phyloP scores from a whole-genome alignment of 129 eudicot species.

The Flaveria robusta region DNA sequence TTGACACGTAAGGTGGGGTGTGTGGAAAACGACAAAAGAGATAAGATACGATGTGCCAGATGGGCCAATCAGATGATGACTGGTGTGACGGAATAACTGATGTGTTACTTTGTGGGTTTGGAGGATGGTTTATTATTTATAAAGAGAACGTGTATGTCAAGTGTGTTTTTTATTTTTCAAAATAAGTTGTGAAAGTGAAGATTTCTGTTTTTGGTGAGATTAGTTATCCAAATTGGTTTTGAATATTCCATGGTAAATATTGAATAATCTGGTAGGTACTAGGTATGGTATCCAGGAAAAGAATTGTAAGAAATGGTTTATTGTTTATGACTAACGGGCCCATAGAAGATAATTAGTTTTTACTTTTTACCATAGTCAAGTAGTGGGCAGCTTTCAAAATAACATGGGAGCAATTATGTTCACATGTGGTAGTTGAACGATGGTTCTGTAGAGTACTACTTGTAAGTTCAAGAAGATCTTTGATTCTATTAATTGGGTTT shows the following conservation, averaged over 20 bases:
- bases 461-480: too few species aligned
- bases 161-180: background rate
- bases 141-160: constrained; percentile 24
- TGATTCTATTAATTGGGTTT: too few species aligned
- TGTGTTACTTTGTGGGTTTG: constrained; percentile 22
- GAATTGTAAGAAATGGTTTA: too few species aligned
- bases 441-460: too few species aligned
- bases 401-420: too few species aligned
- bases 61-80: constrained; percentile 30
- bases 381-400: constrained; percentile 8
- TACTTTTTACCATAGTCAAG: background rate
- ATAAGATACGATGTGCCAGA: constrained; percentile 36
- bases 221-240: background rate
- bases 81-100: constrained; percentile 21
- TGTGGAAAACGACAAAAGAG: constrained; percentile 33
- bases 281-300: too few species aligned
- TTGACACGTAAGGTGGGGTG: constrained; percentile 31
- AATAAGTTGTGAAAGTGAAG: too few species aligned
- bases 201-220: background rate
- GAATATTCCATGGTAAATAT: background rate
- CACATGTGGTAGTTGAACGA: too few species aligned
- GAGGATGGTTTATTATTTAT: background rate
- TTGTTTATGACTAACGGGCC: background rate
- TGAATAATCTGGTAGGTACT: background rate
- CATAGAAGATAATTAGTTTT: background rate